These are phyloP conservation scores for Ilyonectria robusta DNA, from an alignment of 2,329 filamentous ascomycete genomes.

Conservation along the genomic window DNA sequence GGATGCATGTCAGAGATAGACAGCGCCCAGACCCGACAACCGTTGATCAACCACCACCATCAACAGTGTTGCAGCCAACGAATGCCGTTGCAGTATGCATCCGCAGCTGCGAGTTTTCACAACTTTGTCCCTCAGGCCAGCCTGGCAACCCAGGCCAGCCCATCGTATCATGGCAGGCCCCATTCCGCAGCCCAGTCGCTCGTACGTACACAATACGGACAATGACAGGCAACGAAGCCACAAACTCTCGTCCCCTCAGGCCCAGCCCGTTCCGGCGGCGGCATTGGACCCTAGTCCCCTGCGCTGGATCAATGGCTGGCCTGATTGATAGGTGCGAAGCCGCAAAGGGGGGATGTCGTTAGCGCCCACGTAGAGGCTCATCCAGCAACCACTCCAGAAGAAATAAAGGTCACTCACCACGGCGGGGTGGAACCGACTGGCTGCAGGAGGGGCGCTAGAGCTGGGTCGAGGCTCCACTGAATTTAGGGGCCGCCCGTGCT, in stretches of 20 bases:
- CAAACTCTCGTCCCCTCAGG: slow-evolving; percentile 11
- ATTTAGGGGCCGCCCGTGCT: slow-evolving; percentile 7
- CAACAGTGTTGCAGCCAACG: slow-evolving; percentile 8
- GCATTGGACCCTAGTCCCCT: slow-evolving; percentile 36
- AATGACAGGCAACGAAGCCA: background rate
- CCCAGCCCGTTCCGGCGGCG: slow-evolving; percentile 25
- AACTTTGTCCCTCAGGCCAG: slow-evolving; percentile 3
- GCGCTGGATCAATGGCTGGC: slow-evolving; percentile 20
- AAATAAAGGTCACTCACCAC: background rate
- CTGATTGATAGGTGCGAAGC: slow-evolving; percentile 38
- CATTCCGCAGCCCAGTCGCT: slow-evolving; percentile 11
- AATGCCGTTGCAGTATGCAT: slow-evolving; percentile 8
- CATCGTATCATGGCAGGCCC: slow-evolving; percentile 27
- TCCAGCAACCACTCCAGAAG: slow-evolving; percentile 28
- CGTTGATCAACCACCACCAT: slow-evolving; percentile 9
- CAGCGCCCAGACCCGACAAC: slow-evolving; percentile 25
- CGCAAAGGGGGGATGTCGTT: slow-evolving; percentile 23
- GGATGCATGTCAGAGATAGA: slow-evolving; percentile 34
- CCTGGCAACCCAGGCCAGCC: background rate
- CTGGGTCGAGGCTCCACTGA: slow-evolving; percentile 15
- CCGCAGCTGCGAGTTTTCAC: slow-evolving; percentile 7
- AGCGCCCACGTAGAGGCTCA: slow-evolving; percentile 11
- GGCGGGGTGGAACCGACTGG: slow-evolving; percentile 27
- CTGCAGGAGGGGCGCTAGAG: background rate
- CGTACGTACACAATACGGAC: background rate